Evolutionary conservation across 2,329 filamentous ascomycete species (phyloP).

Genomic region (Fusarium piperis): DNA sequence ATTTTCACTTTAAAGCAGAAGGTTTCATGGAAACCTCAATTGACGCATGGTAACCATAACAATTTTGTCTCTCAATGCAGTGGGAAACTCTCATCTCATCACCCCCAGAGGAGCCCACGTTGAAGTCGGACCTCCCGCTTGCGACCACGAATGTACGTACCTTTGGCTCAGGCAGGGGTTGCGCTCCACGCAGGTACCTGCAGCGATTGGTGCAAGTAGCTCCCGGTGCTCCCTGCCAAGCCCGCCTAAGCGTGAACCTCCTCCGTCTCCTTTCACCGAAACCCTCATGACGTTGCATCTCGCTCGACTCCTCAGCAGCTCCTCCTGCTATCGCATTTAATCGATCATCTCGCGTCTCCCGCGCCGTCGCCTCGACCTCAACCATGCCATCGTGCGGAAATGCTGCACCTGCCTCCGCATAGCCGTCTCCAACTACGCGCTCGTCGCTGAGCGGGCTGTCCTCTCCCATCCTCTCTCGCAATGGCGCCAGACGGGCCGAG

Average conservation of each 20-base stretch:
- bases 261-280: conserved; percentile 42
- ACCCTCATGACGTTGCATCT: conserved; percentile 42
- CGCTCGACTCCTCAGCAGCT: conserved; percentile 30
- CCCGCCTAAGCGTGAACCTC: conserved; percentile 37
- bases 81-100: neutral
- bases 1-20: neutral
- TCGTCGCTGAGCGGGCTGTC: conserved; percentile 44
- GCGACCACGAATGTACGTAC: neutral
- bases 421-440: conserved; percentile 41
- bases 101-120: neutral
- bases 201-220: conserved; percentile 32
- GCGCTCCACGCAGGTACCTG: conserved; percentile 32
- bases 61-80: neutral
- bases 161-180: neutral
- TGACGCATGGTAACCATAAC: neutral
- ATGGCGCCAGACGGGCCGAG: conserved; percentile 62
- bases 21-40: neutral
- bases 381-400: conserved; percentile 41
- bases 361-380: conserved; percentile 1
- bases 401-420: conserved; percentile 43
- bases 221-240: conserved; percentile 35
- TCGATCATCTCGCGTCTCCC: conserved; percentile 3
- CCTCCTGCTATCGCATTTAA: conserved; percentile 26
- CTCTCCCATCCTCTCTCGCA: conserved; percentile 36
- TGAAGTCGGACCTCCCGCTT: neutral